Evolutionary conservation across 1,139 yeast species (phyloP), one percentile per base, ranked within the genome.

Genomic region (Martiniozyma asiatica): DNA sequence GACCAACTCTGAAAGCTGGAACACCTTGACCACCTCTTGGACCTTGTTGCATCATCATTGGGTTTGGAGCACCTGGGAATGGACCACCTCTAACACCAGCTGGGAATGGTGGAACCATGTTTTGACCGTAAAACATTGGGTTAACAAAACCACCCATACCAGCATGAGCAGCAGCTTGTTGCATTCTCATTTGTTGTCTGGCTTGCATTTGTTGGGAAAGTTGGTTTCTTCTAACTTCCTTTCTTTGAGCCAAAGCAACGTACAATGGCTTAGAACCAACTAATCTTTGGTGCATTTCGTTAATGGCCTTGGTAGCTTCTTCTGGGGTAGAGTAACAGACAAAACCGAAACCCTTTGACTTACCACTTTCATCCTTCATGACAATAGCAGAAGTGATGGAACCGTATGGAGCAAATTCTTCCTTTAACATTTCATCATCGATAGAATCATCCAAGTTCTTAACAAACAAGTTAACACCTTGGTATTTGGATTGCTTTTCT

Each of bases 261-360:
- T 89, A 89, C 57, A 89, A 72, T 53, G 98, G 98, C 73, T 92
- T 89, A 58, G 92, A 87, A 51, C 75, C 76, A 51, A 89, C 73
- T 81, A 89, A 81, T 60, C 89, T 81, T 67, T 87, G 96, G 74
- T 87, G 85, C 95, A 89, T 87, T 68, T 89, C 98, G 50, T 92
- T 73, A 58, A 87, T 85, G 44, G 99, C 99, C 68, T 85, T 85
- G 51, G 95, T 82, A 47, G 99, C 98, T 71, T 89, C 98, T 62
- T 89, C 98, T 53, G 97, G 96, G 43, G 93, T 65, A 36, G 95
- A 77, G 79, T 80, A 92, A 65, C 98, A 85, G 50, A 89, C 99
- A 58, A 89, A 89, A 54, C 98, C 98, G 58, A 89, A 89, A 47
- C 98, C 97, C 70, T 82, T 87, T 42, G 97, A 84, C 65, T 84